Evolutionary conservation across 345 rosid species (phyloP), one percentile per base, ranked within the genome.

Genomic region (Firmiana major): DNA sequence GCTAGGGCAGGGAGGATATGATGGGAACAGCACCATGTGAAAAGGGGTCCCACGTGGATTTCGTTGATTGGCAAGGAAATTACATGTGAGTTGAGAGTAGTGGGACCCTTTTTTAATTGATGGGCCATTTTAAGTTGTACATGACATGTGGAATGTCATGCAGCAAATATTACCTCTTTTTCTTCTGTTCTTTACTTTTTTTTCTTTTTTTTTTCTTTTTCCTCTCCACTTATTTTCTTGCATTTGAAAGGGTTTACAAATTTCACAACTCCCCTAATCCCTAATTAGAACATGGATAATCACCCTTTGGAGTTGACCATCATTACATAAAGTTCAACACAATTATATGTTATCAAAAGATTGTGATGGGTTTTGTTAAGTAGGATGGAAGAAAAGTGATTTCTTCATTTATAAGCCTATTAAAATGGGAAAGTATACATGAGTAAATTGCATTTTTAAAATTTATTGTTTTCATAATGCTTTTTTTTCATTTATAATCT

Each of bases 21-120:
- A 19, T 36, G 26, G 74, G 49, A 71, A 80, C 85, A 76, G 36
- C 36, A 72, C 85, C 90, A 84, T 81, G 87, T 87, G 86, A 68
- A 46, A 31, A 4, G 21, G 8, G 84, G 71, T 31, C 85, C 83
- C 84, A 73, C 65, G 84, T 76, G 84, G 79, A 54, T 80, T 83
- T 46, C 2, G 54, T 78, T 79, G 72, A 81, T 79, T 74, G 81
- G 78, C 1, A 2, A 3, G 63, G 77, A 75, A 81, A 13, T 63
- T 60, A 73, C 86, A 81, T 62, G 83, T 80, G 85, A 81, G 59
- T 58, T 66, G 58, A 7, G 66, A 10, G 53, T 17, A 53, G 45
- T 51, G 67, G 78, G 86, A 10, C 82, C 85, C 48, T 19, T 21
- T 22, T 53, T 31, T 24, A 36, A 58, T 78, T 59, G 42, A 46